Evolutionary conservation across 768 basidiomycete species (phyloP).

Genomic region (Pholiota microspora): DNA sequence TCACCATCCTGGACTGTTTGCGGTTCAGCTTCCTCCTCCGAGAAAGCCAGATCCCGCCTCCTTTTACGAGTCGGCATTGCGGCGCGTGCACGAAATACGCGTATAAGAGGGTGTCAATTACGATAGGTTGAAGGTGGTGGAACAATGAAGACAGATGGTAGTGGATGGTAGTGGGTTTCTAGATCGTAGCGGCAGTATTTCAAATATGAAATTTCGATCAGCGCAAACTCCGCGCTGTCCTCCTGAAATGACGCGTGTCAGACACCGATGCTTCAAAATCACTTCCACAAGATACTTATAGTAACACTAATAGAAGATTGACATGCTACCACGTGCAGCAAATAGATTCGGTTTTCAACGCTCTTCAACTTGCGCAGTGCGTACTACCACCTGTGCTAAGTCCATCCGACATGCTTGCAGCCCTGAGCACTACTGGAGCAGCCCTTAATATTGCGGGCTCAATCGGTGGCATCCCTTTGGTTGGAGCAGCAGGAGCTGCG

Average conservation of each 20-base stretch:
- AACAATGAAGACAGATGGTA: no score
- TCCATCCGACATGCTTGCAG: constrained; percentile 23
- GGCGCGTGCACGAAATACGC: neutral
- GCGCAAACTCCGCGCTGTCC: no score
- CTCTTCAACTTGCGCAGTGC: no score
- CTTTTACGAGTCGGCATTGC: constrained; percentile 44
- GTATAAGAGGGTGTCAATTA: neutral
- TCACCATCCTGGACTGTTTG: constrained; percentile 24
- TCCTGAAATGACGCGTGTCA: no score
- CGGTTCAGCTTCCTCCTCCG: constrained; percentile 24
- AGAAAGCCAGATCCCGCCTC: constrained; percentile 41
- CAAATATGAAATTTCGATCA: no score
- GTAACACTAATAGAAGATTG: no score
- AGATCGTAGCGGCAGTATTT: no score
- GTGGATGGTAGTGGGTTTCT: no score
- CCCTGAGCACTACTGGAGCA: constrained; percentile 21
- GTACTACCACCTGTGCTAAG: no score
- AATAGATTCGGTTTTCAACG: no score
- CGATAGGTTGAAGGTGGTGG: neutral
- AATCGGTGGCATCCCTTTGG: constrained; percentile 43
- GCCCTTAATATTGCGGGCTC: constrained; percentile 43
- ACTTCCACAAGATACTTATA: no score
- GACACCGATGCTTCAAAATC: no score
- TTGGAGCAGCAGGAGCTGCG: constrained; percentile 39
- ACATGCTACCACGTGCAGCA: neutral